These are phyloP conservation scores for Claviceps maximensis DNA, from an alignment of 2,329 filamentous ascomycete species.

Conservation along the genomic window DNA sequence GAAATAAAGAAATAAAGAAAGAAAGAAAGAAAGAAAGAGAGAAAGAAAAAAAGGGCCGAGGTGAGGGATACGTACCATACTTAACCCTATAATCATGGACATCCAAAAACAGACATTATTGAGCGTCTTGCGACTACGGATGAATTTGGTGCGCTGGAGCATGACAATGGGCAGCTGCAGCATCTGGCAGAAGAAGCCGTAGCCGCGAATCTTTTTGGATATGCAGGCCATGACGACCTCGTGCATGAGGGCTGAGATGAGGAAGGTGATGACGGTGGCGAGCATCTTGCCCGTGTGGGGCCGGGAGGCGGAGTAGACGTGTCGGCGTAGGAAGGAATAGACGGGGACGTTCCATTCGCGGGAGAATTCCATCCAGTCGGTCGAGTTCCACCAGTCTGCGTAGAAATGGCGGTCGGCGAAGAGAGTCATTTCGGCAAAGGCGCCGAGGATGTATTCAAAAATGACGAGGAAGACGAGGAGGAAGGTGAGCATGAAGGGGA, in stretches of 20 bases:
- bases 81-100: slow-evolving; percentile 78
- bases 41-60: background rate
- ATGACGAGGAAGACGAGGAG: slow-evolving; percentile 94
- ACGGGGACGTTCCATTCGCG: slow-evolving; percentile 97
- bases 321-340: slow-evolving; percentile 84
- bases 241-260: slow-evolving; percentile 79
- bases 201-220: slow-evolving; percentile 89
- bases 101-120: slow-evolving; percentile 90
- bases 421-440: slow-evolving; percentile 84
- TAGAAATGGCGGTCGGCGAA: slow-evolving; percentile 96
- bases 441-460: slow-evolving; percentile 91
- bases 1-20: slow-evolving; percentile 1
- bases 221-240: slow-evolving; percentile 97
- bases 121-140: slow-evolving; percentile 60
- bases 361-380: slow-evolving; percentile 90
- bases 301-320: slow-evolving; percentile 79
- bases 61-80: slow-evolving; percentile 45
- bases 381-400: slow-evolving; percentile 61
- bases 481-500: slow-evolving; percentile 95
- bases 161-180: slow-evolving; percentile 90
- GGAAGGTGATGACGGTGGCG: slow-evolving; percentile 81
- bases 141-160: slow-evolving; percentile 67
- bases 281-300: slow-evolving; percentile 61
- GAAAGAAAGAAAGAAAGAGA: too few relatives aligned
- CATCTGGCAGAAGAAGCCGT: slow-evolving; percentile 93